phyloP scores from a whole-genome alignment of 75 land plant genomes.

The Pinus taeda region DNA sequence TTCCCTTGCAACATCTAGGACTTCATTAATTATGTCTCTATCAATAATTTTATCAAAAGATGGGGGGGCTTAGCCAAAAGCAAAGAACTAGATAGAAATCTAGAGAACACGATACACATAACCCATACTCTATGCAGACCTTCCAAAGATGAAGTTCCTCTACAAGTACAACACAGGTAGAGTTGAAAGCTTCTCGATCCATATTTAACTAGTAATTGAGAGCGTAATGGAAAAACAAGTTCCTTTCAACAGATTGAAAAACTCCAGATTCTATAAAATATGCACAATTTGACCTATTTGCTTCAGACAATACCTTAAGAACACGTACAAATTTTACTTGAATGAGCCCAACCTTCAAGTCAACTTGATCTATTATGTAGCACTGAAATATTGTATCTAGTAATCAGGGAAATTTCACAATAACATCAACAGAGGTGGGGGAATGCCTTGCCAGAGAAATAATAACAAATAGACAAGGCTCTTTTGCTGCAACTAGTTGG shows the following conservation, averaged over 20 bases:
- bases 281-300: conserved; percentile 54
- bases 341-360: no score
- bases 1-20: conserved; percentile 52
- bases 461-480: no score
- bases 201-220: conserved; percentile 36
- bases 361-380: no score
- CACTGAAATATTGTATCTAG: no score
- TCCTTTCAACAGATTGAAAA: conserved; percentile 46
- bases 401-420: no score
- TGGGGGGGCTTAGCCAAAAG: conserved; percentile 76
- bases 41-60: conserved; percentile 32
- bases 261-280: conserved; percentile 50
- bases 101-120: conserved; percentile 59
- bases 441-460: no score
- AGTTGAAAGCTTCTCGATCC: conserved; percentile 42
- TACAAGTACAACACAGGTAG: conserved; percentile 49
- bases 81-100: conserved; percentile 74
- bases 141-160: conserved; percentile 86
- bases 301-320: conserved; percentile 82
- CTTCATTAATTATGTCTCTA: conserved; percentile 40
- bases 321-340: no score
- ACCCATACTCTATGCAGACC: conserved; percentile 67
- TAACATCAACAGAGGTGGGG: no score
- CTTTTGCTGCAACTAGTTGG: no score
- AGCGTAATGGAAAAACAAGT: conserved; percentile 39